Percentiles rank a stretch among this genome's conserved stretches.
phyloP scores from a whole-genome alignment of 163 green algal genomes.

The Prototheca wickerhamii region DNA sequence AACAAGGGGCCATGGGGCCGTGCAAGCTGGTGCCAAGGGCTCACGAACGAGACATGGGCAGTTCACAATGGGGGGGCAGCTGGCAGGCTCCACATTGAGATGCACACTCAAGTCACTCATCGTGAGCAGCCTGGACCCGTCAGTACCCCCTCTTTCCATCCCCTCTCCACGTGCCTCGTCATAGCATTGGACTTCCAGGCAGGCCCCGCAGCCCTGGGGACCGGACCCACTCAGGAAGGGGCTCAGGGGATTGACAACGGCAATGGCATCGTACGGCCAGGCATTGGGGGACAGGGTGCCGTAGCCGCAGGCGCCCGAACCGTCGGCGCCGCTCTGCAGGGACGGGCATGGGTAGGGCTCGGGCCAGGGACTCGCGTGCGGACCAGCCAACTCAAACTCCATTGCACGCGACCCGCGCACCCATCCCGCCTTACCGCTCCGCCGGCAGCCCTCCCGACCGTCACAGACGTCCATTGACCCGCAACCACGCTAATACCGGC shows the following conservation, averaged over 20 bases:
- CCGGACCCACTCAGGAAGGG: slow-evolving; percentile 5
- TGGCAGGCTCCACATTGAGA: too few relatives aligned
- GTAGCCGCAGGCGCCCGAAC: slow-evolving; percentile 13
- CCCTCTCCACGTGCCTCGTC: not conserved
- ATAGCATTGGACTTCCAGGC: slow-evolving; percentile 18
- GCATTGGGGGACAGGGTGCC: not conserved
- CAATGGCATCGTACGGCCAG: slow-evolving; percentile 15
- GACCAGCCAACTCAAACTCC: too few relatives aligned
- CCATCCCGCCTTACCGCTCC: not conserved
- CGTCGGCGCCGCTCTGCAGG: not conserved
- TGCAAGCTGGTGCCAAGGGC: too few relatives aligned
- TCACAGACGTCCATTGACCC: not conserved
- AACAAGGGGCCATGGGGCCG: too few relatives aligned
- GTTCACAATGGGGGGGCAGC: too few relatives aligned
- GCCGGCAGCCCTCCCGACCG: not conserved
- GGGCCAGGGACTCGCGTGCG: too few relatives aligned
- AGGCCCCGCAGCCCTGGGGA: slow-evolving; percentile 16
- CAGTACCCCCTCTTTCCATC: too few relatives aligned
- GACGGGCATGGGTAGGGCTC: not conserved
- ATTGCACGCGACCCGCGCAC: too few relatives aligned
- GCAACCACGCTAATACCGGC: not conserved
- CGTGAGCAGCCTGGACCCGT: too few relatives aligned
- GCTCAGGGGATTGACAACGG: slow-evolving; percentile 6
- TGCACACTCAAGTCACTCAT: too few relatives aligned
- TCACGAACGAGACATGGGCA: too few relatives aligned